Conservation (phyloP, 768 basidiomycete species). For the Strobilomyces dryophilus region DNA sequence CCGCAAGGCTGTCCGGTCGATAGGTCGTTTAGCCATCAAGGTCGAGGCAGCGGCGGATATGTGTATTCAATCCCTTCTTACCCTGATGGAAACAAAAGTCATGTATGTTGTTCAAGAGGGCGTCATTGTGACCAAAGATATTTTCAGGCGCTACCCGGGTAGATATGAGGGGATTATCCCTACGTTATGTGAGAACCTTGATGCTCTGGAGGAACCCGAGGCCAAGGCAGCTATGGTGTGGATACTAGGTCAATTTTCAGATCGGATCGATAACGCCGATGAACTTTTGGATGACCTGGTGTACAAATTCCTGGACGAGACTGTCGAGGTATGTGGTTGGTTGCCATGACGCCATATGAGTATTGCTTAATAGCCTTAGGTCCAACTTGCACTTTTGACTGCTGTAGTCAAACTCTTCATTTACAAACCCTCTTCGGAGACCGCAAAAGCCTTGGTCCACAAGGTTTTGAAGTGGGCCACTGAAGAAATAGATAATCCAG, state of each 20-base stretch:
- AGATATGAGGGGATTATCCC: conserved; percentile 97
- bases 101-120: conserved; percentile 97
- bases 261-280: conserved; percentile 93
- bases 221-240: conserved; percentile 97
- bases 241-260: conserved; percentile 95
- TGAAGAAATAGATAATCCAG: conserved; percentile 97
- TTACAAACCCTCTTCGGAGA: conserved; percentile 78
- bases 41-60: conserved; percentile 83
- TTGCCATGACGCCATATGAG: background rate
- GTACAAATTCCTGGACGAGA: conserved; percentile 87
- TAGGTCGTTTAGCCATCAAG: conserved; percentile 97
- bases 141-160: conserved; percentile 95
- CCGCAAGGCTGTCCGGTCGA: conserved; percentile 94
- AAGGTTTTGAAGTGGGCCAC: conserved; percentile 97
- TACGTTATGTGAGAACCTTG: conserved; percentile 87
- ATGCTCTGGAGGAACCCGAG: conserved; percentile 91
- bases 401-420: conserved; percentile 96
- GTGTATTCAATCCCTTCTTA: conserved; percentile 84
- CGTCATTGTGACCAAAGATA: conserved; percentile 95
- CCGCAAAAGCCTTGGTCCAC: conserved; percentile 84
- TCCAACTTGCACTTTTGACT: conserved; percentile 91
- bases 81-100: conserved; percentile 89
- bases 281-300: conserved; percentile 91
- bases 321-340: conserved; percentile 67
- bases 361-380: conserved; percentile 42